phyloP scores from a whole-genome alignment of 352 stramenopile species.

The Phytophthora litchii region DNA sequence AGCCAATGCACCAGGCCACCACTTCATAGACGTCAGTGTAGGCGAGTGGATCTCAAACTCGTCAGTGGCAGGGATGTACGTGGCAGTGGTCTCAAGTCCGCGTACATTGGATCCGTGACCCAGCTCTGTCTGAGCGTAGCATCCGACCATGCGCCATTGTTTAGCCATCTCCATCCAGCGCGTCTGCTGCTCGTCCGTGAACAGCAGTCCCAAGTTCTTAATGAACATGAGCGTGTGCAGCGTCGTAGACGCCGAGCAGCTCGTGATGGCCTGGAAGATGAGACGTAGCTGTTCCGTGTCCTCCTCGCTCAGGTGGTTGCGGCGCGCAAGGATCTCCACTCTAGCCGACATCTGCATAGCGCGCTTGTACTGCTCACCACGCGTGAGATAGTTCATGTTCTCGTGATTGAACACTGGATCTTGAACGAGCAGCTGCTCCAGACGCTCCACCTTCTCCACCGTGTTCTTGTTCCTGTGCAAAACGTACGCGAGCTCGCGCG shows the following conservation, averaged over 20 bases:
- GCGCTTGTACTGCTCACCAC: conserved; percentile 65
- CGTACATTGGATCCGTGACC: conserved; percentile 90
- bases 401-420: conserved; percentile 62
- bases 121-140: conserved; percentile 90
- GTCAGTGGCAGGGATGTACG: conserved; percentile 88
- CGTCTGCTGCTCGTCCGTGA: conserved; percentile 71
- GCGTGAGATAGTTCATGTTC: conserved; percentile 73
- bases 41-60: conserved; percentile 96
- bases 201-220: conserved; percentile 64
- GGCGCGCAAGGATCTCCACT: conserved; percentile 61
- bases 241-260: conserved; percentile 58
- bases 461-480: conserved; percentile 57
- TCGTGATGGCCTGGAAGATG: conserved; percentile 61
- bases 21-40: conserved; percentile 95
- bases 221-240: conserved; percentile 83
- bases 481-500: conserved; percentile 69
- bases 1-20: conserved; percentile 95
- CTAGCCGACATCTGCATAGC: conserved; percentile 60
- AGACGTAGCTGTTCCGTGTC: conserved; percentile 60
- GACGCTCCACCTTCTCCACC: conserved; percentile 59
- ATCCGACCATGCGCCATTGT: conserved; percentile 77
- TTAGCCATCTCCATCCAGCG: conserved; percentile 75
- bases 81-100: conserved; percentile 95
- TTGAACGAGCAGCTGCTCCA: conserved; percentile 61
- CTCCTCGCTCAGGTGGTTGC: conserved; percentile 57